Evolutionary conservation across 2,329 filamentous ascomycete species (phyloP).

Genomic region (Didymella arachidicola): DNA sequence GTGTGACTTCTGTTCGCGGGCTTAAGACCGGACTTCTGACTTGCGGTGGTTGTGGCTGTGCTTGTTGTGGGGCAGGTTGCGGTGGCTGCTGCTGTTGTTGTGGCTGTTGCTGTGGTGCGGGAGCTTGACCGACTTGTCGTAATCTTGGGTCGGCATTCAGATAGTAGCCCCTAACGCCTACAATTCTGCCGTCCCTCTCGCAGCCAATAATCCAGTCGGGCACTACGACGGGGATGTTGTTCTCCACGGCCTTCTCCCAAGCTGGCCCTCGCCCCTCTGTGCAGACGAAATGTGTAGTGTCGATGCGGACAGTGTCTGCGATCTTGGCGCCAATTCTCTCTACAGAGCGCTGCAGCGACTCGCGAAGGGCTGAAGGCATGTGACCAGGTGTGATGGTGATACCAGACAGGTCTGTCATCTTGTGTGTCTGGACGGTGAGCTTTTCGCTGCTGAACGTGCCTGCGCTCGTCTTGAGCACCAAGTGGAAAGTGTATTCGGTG

Average conservation of each 20-base stretch:
- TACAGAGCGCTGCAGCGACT: constrained; percentile 76
- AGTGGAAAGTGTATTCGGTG: constrained; percentile 93
- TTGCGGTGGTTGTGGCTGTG: constrained; percentile 32
- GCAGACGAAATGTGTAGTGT: constrained; percentile 98
- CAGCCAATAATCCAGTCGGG: constrained; percentile 99
- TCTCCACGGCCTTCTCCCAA: constrained; percentile 97
- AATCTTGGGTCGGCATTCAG: constrained; percentile 80
- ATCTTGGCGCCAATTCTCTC: constrained; percentile 92
- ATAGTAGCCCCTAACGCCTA: constrained; percentile 95
- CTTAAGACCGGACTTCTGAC: constrained; percentile 48
- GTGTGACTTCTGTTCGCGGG: constrained; percentile 59
- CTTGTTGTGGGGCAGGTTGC: constrained; percentile 22
- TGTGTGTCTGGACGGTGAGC: constrained; percentile 88
- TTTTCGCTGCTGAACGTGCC: constrained; percentile 86
- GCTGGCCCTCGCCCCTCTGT: constrained; percentile 87
- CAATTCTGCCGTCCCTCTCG: constrained; percentile 88
- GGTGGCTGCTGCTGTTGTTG: constrained; percentile 29
- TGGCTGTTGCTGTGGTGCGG: constrained; percentile 35
- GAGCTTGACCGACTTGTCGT: constrained; percentile 59
- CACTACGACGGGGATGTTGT: constrained; percentile 95
- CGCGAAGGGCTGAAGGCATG: constrained; percentile 75
- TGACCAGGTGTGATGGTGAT: constrained; percentile 94
- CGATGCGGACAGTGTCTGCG: constrained; percentile 88
- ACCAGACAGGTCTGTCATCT: constrained; percentile 96
- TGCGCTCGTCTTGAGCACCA: constrained; percentile 88